phyloP scores from a whole-genome alignment of 139 green algal species.

The Coelastrella sp. region DNA sequence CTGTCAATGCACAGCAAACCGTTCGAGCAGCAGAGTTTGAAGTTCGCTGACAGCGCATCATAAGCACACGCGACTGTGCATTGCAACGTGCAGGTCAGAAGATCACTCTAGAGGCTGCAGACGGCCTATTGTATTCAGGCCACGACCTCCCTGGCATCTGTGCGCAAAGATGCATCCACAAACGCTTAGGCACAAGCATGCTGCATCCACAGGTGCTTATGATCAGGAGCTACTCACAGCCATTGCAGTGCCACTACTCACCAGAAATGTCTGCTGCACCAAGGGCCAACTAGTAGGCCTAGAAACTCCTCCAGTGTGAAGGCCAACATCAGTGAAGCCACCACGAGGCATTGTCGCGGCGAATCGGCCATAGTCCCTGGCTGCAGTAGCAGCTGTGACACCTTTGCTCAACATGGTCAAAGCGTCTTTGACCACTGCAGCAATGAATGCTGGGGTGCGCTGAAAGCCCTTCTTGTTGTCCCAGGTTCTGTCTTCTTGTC shows the following conservation, averaged over 20 bases:
- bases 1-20: too few species aligned
- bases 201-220: not conserved
- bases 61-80: too few species aligned
- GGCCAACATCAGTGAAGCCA: constrained; percentile 51
- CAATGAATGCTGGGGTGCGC: constrained; percentile 43
- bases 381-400: not conserved
- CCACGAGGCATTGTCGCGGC: constrained; percentile 8
- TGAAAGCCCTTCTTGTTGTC: constrained; percentile 43
- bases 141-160: too few species aligned
- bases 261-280: constrained; percentile 42
- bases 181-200: not conserved
- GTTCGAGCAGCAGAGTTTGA: too few species aligned
- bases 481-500: not conserved
- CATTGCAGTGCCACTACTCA: not conserved
- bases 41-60: too few species aligned
- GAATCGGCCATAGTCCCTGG: not conserved
- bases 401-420: not conserved
- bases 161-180: too few species aligned
- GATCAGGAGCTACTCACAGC: not conserved
- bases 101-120: too few species aligned
- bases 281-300: constrained; percentile 47
- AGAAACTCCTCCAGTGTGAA: constrained; percentile 45
- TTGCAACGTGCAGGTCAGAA: not conserved
- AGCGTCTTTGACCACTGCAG: constrained; percentile 21
- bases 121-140: too few species aligned